These are phyloP conservation scores for Paralagenidium karlingii DNA, from an alignment of 352 stramenopile genomes.

Conservation along the genomic window DNA sequence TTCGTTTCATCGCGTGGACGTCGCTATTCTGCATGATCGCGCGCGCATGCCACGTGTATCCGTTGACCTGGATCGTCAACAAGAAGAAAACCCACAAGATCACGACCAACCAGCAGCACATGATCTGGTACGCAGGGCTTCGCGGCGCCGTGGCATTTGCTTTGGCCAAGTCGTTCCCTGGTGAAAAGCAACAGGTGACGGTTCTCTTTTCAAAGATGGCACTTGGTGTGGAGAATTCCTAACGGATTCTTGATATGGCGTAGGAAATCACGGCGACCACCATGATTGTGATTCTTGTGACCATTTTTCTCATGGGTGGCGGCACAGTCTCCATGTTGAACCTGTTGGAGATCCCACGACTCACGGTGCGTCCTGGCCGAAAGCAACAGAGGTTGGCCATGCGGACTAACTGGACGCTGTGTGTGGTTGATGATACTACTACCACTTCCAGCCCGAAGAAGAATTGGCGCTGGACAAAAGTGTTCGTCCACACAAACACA, in stretches of 20 bases:
- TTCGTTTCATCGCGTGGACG: constrained; percentile 82
- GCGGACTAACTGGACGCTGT: neutral
- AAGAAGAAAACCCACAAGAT: constrained; percentile 37
- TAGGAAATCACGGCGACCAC: constrained; percentile 85
- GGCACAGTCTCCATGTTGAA: constrained; percentile 83
- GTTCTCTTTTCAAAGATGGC: constrained; percentile 16
- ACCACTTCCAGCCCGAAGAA: constrained; percentile 34
- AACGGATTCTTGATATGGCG: constrained; percentile 4
- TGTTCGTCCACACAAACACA: constrained; percentile 72
- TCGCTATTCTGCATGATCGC: constrained; percentile 74
- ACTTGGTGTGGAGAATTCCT: too few species aligned
- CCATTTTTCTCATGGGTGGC: constrained; percentile 86
- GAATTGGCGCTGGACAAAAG: constrained; percentile 60
- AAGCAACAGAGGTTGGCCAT: too few species aligned
- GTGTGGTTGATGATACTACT: neutral
- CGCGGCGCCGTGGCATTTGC: constrained; percentile 89
- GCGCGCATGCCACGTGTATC: constrained; percentile 81
- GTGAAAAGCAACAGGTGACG: constrained; percentile 66
- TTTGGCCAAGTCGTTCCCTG: constrained; percentile 83
- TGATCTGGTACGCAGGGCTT: constrained; percentile 92
- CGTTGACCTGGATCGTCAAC: constrained; percentile 67
- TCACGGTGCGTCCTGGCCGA: constrained; percentile 34
- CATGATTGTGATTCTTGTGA: constrained; percentile 87
- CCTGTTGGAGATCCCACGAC: constrained; percentile 69
- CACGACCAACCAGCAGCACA: constrained; percentile 85